Conservation (phyloP, 495 filamentous ascomycete species). For the Cercophora samala region DNA sequence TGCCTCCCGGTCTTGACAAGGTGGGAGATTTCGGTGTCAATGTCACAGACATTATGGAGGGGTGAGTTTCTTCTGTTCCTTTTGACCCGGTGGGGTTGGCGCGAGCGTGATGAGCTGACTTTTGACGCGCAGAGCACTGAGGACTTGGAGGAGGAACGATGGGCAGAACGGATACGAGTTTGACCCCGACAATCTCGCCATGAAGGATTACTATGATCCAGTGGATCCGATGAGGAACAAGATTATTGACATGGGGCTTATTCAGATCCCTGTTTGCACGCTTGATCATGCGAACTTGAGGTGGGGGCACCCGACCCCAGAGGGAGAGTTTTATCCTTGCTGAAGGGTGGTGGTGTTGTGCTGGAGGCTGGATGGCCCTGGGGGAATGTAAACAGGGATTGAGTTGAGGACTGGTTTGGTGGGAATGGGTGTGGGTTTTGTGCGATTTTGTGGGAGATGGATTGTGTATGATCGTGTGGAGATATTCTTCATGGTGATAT, state of each 20-base stretch:
- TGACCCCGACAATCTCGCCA: not conserved
- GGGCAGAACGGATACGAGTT: not conserved
- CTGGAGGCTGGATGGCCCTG: too few relatives aligned
- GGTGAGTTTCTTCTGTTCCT: not conserved
- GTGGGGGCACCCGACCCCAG: not conserved
- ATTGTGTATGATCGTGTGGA: too few relatives aligned
- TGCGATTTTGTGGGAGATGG: too few relatives aligned
- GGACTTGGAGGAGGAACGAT: not conserved
- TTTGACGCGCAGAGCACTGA: not conserved
- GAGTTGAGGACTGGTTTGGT: too few relatives aligned
- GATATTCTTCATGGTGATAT: too few relatives aligned
- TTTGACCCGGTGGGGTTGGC: too few relatives aligned
- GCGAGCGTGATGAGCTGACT: not conserved
- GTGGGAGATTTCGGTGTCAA: not conserved
- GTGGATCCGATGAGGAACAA: not conserved
- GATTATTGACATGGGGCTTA: not conserved
- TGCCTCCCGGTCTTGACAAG: not conserved
- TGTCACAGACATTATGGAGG: not conserved
- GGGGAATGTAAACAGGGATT: too few relatives aligned
- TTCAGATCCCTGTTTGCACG: not conserved
- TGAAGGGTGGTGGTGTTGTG: too few relatives aligned
- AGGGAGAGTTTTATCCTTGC: too few relatives aligned
- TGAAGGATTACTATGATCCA: not conserved
- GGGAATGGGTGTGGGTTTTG: too few relatives aligned
- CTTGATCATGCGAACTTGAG: not conserved